Base-by-base conservation (phyloP, 1,139 yeast genomes). In the Yamadazyma kanchanaburiensis region DNA sequence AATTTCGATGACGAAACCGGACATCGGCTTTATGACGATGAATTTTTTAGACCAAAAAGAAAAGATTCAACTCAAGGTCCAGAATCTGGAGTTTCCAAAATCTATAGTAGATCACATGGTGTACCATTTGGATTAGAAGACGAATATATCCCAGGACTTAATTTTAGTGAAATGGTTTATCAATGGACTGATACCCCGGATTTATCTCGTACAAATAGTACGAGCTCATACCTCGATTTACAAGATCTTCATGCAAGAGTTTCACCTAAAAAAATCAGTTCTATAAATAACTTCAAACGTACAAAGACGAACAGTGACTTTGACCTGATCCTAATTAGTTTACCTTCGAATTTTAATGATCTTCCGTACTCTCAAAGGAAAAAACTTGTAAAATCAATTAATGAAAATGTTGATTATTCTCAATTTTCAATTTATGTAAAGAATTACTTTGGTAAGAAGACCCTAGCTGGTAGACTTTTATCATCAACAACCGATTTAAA, bases 301-400 rank as follows among this genome's bases (percentile, higher is more conserved):
- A 10, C 10, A 7, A 18, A 18, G 20, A 10, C 9, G 10, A 18
- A 10, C 20, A 46, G 37, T 11, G 52, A 55, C 5, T 64, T 58
- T 10, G 66, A 55, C 19, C 40, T 58, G 15, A 55, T 70, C 16
- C 43, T 68, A 12, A 60, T 56, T 35, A 61, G 70, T 35, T 54
- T 79, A 22, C 91, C 94, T 0, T 59, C 68, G 1, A 72, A 80
- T 46, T 83, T 80, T 48, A 63, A 69, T 28, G 76, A 75, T 11
- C 58, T 80, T 35, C 86, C 89, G 0, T 82, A 81, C 48, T 77
- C 85, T 4, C 85, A 80, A 46, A 60, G 94, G 26, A 75, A 76
- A 38, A 76, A 69, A 43, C 45, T 77, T 19, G 66, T 83, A 5
- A 60, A 66, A 32, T 74, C 78, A 9, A 55, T 77, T 24, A 68